Evolutionary conservation across 2,329 filamentous ascomycete genomes (phyloP).

Genomic region (Hymenotorrendiella dingleyae): DNA sequence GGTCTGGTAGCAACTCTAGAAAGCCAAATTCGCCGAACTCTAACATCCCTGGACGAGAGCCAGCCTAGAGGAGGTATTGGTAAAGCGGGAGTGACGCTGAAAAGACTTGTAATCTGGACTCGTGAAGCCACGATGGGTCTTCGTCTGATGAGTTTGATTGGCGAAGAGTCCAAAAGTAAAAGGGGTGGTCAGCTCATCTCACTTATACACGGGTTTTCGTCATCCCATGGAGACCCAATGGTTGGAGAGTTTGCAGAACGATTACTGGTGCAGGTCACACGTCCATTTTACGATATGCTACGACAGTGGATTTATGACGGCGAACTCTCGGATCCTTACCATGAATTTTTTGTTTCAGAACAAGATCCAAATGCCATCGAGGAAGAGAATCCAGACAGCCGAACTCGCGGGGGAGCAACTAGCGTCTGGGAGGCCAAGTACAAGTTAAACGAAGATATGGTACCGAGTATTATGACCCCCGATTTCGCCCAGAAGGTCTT

Average conservation of each 20-base stretch:
- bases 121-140: conserved; percentile 94
- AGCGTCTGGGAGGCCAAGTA: conserved; percentile 99
- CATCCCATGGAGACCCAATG: conserved; percentile 90
- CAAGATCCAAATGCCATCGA: conserved; percentile 51
- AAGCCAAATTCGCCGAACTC: conserved; percentile 78
- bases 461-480: conserved; percentile 85
- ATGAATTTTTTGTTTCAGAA: conserved; percentile 92
- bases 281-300: conserved; percentile 94
- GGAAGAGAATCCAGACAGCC: conserved; percentile 40
- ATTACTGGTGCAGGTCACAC: conserved; percentile 77
- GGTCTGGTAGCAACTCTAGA: conserved; percentile 88
- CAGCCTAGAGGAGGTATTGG: conserved; percentile 66
- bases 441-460: conserved; percentile 75
- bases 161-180: conserved; percentile 78
- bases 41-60: conserved; percentile 65
- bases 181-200: conserved; percentile 90
- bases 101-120: conserved; percentile 95
- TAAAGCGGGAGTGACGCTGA: conserved; percentile 86
- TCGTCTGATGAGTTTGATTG: conserved; percentile 87
- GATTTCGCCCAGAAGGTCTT: conserved; percentile 97
- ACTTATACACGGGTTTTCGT: conserved; percentile 86
- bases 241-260: conserved; percentile 91
- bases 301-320: conserved; percentile 98
- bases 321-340: conserved; percentile 91
- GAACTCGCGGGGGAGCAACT: conserved; percentile 58